These are phyloP conservation scores for Aspergillus cavernicola DNA, from an alignment of 495 filamentous ascomycete genomes.

Conservation along the genomic window DNA sequence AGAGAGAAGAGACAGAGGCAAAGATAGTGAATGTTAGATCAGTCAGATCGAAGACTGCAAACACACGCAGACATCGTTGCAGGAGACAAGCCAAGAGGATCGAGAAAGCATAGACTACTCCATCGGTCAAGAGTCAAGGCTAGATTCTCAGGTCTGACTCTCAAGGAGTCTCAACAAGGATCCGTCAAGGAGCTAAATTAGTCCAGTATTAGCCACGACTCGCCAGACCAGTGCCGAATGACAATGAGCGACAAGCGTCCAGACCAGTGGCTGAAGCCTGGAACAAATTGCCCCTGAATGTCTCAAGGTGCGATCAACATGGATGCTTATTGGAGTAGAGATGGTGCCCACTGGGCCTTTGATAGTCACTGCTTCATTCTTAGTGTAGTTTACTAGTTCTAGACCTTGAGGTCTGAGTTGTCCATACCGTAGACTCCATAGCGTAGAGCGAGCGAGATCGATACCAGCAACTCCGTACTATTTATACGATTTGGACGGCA, in stretches of 20 bases:
- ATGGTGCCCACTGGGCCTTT: not conserved
- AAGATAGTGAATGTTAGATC: not conserved
- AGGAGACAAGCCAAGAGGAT: not conserved
- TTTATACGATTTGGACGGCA: not conserved
- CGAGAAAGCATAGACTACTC: not conserved
- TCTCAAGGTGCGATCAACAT: conserved; percentile 13
- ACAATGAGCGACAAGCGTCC: not conserved
- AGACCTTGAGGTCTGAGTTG: not conserved
- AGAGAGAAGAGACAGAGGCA: not conserved
- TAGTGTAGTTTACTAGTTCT: conserved; percentile 2
- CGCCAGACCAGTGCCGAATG: not conserved
- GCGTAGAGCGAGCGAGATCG: not conserved
- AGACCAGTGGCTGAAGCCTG: conserved; percentile 11
- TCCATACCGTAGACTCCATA: too few relatives aligned
- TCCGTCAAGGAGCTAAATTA: conserved; percentile 5
- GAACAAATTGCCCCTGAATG: conserved; percentile 19
- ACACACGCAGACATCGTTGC: not conserved
- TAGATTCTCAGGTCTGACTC: too few relatives aligned
- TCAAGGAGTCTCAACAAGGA: not conserved
- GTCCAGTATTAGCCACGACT: conserved; percentile 1
- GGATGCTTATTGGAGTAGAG: conserved; percentile 3
- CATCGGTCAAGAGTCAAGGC: not conserved
- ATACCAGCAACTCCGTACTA: not conserved
- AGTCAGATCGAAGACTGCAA: not conserved
- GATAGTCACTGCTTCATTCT: not conserved